These are phyloP conservation scores for Pestalotiopsis sp. DNA, from an alignment of 2,329 filamentous ascomycete genomes.

Conservation along the genomic window DNA sequence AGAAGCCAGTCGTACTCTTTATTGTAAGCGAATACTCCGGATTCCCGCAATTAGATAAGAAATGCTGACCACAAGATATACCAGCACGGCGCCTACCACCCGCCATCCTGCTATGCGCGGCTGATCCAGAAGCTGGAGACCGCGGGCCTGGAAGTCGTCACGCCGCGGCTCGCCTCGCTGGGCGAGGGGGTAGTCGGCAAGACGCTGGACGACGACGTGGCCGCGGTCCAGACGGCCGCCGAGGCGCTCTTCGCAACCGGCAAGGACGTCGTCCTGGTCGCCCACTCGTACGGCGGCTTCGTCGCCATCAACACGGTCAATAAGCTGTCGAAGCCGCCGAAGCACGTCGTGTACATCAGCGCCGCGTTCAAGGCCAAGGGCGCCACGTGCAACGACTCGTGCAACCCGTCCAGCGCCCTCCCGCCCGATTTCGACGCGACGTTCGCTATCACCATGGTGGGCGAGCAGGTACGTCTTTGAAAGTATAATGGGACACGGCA, in stretches of 20 bases:
- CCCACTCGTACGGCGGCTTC: slow-evolving; percentile 11
- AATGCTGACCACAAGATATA: not conserved
- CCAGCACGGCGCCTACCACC: slow-evolving; percentile 12
- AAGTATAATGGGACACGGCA: no score
- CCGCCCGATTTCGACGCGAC: not conserved
- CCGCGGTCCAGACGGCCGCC: not conserved
- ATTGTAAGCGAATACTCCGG: not conserved
- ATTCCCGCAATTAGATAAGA: not conserved
- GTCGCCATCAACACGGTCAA: not conserved
- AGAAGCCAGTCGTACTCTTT: not conserved
- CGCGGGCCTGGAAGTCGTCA: slow-evolving; percentile 7
- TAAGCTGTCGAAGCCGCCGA: not conserved
- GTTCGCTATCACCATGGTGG: not conserved
- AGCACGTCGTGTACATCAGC: slow-evolving; percentile 8
- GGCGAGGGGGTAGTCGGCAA: not conserved
- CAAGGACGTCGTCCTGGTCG: slow-evolving; percentile 9
- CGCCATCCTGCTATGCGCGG: not conserved
- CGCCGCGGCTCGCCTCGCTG: slow-evolving; percentile 7
- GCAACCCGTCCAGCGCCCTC: not conserved
- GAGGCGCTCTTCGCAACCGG: not conserved
- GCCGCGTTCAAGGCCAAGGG: not conserved
- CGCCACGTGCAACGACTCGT: not conserved
- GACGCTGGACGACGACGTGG: slow-evolving; percentile 9
- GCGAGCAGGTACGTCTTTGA: not conserved
- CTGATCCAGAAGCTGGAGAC: not conserved